Base-by-base conservation (phyloP, 2,329 filamentous ascomycete species). In the Fulvia fulva region DNA sequence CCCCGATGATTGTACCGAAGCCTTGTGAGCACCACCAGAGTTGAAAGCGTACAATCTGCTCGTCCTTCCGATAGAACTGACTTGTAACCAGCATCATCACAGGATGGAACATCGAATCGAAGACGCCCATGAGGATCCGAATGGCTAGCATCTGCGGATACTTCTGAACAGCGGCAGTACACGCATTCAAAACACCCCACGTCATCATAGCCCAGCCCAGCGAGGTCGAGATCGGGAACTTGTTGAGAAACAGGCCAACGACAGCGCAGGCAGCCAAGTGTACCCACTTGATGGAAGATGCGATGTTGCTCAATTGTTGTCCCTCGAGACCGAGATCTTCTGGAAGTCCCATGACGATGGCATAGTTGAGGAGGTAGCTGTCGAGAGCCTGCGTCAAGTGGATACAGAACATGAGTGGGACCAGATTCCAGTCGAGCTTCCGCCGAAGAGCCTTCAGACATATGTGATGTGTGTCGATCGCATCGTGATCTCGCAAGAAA, bases 21-120 rank as follows among this genome's bases (percentile, higher is more conserved):
- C 84, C 83, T 51, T 82, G 85, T 3, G 81, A 77, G 62, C 88
- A 88, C 86, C 86, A 89, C 12, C 80, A 80, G 0, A 84, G 83
- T n/a, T 50, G 47, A 3, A 87, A 80, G 0, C 86, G 78, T 19
- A 86, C 70, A 0, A 85, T 83, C 69, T 88, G 86, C 65, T 89
- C 85, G n/a, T 65, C 63, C 21, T 63, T 58, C 12, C 63, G 56
- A 28, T 68, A 70, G 58, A 71, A 72, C 25, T 63, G 60, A 37
- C 56, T 55, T 46, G 58, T 63, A 14, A 64, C 54, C 26, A 64
- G 56, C 58, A 64, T 63, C 22, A 64, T 45, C 4, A 46, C 30
- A 1, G 62, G 62, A 19, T 57, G 46, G 11, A 64, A 55, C 1
- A 44, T 45, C 1, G 60, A 55, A 25, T 64, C 60, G n/a, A 53